Evolutionary conservation across 371 early-diverging fungal species (phyloP), one percentile per base, ranked within the genome.

Genomic region (Apophysomyces ossiformis): DNA sequence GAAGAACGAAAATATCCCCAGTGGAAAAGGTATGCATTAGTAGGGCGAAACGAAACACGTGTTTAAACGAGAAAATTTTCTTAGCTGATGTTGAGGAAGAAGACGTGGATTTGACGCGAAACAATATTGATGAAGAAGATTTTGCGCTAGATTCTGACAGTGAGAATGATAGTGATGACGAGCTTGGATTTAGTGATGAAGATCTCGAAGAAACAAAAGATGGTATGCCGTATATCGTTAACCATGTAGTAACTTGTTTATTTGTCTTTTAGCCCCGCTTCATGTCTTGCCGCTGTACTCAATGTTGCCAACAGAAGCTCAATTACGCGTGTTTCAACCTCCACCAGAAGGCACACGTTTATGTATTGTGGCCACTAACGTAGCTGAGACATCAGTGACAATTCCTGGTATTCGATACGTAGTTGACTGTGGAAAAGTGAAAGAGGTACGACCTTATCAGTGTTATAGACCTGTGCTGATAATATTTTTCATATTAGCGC

Each of bases 301-400:
- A 26, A 88, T 95, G 69, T 77, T 96, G 54, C 92, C 97, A 5
- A 92, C 95, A 0, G 90, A 91, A 45, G 91, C 93, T 37, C 97
- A 98, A 75, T 77, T 95, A 72, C 85, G 89, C 44, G 95, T 98
- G 1, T 98, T 98, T 79, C 85, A 93, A 60, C 83, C 88, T 9
- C 92, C 93, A 37, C 97, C 97, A 5, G 86, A 89, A 26, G 96
- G 96, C 43, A 85, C 91, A n/a, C 89, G 99, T 15, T 82, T 98
- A 37, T 93, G 95, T 70, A 96, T 99, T 9, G 85, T 99, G 37
- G 96, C 98, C 7, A 99, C 99, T 35, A 99, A 99, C 74, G 97
- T 99, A 9, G 99, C 99, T 5, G 99, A 99, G 81, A 99, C 99
- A 0, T 96, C 96, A 15, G 87, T 99, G 18, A 99, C 99, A 3